Percentiles rank a stretch among this genome's conserved stretches.
phyloP scores from a whole-genome alignment of 805 yeast species.

The Saturnispora ahearnii region DNA sequence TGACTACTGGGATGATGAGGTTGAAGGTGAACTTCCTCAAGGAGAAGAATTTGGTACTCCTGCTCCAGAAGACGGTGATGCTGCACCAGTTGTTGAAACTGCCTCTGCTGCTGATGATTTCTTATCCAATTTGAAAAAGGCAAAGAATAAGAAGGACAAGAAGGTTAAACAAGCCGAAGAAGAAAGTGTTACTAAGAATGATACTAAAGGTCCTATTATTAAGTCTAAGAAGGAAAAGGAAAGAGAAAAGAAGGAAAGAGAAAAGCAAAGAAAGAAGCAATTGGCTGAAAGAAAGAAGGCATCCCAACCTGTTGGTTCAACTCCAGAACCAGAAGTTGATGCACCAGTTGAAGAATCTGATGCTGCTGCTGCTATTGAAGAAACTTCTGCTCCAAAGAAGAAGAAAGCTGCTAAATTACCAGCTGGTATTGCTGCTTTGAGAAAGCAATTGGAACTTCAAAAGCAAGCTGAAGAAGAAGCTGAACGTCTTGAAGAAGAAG shows the following conservation, averaged over 20 bases:
- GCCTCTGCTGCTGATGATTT: constrained; percentile 41
- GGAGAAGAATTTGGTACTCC: constrained; percentile 45
- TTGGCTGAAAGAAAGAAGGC: constrained; percentile 79
- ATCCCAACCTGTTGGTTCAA: constrained; percentile 20
- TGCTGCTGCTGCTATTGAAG: constrained; percentile 26
- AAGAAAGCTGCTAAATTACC: constrained; percentile 73
- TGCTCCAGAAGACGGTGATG: constrained; percentile 21
- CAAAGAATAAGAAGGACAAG: constrained; percentile 68
- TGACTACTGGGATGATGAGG: constrained; percentile 75
- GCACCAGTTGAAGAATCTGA: constrained; percentile 37
- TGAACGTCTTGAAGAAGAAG: constrained; percentile 62
- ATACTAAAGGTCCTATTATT: constrained; percentile 49
- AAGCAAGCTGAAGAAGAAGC: constrained; percentile 85
- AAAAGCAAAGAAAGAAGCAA: constrained; percentile 85
- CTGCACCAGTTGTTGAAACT: constrained; percentile 19
- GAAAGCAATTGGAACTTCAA: constrained; percentile 78
- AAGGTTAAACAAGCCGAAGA: constrained; percentile 56
- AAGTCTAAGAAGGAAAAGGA: constrained; percentile 92
- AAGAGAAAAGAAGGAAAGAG: constrained; percentile 89
- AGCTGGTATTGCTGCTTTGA: constrained; percentile 87
- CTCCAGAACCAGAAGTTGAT: constrained; percentile 24
- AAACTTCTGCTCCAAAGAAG: constrained; percentile 27
- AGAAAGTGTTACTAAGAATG: constrained; percentile 26
- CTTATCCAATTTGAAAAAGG: constrained; percentile 72
- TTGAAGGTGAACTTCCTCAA: constrained; percentile 40